Base-by-base conservation (phyloP, 805 yeast genomes). In the Schwanniomyces sp. region DNA sequence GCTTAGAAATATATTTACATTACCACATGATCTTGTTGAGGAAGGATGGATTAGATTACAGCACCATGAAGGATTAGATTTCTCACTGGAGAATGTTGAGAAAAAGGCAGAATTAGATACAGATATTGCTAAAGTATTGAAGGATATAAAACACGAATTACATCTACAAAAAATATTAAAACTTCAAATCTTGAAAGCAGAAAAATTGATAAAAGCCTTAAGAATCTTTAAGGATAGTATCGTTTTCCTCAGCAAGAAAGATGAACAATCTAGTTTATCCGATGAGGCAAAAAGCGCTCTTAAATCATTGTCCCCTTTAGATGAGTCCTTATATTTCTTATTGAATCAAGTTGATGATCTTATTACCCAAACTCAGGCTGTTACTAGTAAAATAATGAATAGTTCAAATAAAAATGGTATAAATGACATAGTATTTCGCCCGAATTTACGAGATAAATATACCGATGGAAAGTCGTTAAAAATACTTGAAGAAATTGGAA, bases 1-100 rank as follows among this genome's bases (percentile, higher is more conserved):
- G 2, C 67, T 89, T 43, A 70, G 96, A 58, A 91, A 91, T 61
- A 80, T 91, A 10, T 72, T 91, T 46, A 78, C 78, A 10, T 70
- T 91, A 14, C 96, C 96, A 0, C 66, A 66, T 5, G 86, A 83
- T 11, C 69, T 88, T 29, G 74, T 86, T 0, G 76, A 76, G 3
- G 79, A 70, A 10, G 95, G 96, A 5, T 82, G 81, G 73, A 68
- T 91, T 46, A 65, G 85, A 41, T 68, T 91, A 41, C 76, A 75
- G 43, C 94, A 89, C 59, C 94, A 91, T 48, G 75, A 79, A 44
- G 81, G 75, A 1, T 56, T 86, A n/a, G 67, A 55, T 11, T 63
- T 61, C 41, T 16, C 34, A 10, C 41, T 21, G n/a, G 43, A 28
- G 6, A 26, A 40, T 29, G 42, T 44, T 8, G 37, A 27, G 8